Evolutionary conservation across 768 basidiomycete species (phyloP).

Genomic region (Rhizopogon vesiculosus): DNA sequence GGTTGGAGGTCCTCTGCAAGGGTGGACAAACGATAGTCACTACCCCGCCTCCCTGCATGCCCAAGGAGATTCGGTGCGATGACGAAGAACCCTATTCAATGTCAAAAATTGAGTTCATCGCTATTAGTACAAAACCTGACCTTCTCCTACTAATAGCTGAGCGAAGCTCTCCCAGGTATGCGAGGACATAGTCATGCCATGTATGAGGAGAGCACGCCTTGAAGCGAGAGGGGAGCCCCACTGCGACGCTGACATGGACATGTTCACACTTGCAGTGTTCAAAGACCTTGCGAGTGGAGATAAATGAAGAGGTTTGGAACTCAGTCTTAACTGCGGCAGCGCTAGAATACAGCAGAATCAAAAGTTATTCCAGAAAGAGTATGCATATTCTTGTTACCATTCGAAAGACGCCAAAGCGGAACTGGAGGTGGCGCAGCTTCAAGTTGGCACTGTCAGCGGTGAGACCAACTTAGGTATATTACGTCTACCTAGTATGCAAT

Average conservation of each 20-base stretch:
- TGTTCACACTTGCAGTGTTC: too few species aligned
- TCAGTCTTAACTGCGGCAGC: too few species aligned
- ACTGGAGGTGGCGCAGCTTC: too few species aligned
- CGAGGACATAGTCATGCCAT: slow-evolving; percentile 18
- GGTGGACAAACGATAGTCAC: neutral
- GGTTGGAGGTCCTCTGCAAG: neutral
- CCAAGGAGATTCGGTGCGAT: slow-evolving; percentile 1
- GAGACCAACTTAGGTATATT: too few species aligned
- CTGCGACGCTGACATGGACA: slow-evolving; percentile 9
- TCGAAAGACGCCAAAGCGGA: too few species aligned
- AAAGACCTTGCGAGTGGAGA: too few species aligned
- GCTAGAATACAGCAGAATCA: too few species aligned
- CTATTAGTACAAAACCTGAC: slow-evolving; percentile 2
- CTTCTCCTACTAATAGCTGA: slow-evolving; percentile 8
- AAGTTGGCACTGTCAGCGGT: too few species aligned
- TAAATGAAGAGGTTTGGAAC: too few species aligned
- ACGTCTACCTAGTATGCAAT: too few species aligned
- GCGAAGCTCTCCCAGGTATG: slow-evolving; percentile 18
- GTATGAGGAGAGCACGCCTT: slow-evolving; percentile 22
- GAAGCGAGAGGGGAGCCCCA: slow-evolving; percentile 19
- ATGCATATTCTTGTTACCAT: too few species aligned
- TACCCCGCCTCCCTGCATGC: neutral
- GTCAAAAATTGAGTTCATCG: neutral
- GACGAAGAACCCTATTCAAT: slow-evolving; percentile 3
- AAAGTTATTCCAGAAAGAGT: too few species aligned